Evolutionary conservation across 345 rosid species (phyloP).

Genomic region (Salix brachista): DNA sequence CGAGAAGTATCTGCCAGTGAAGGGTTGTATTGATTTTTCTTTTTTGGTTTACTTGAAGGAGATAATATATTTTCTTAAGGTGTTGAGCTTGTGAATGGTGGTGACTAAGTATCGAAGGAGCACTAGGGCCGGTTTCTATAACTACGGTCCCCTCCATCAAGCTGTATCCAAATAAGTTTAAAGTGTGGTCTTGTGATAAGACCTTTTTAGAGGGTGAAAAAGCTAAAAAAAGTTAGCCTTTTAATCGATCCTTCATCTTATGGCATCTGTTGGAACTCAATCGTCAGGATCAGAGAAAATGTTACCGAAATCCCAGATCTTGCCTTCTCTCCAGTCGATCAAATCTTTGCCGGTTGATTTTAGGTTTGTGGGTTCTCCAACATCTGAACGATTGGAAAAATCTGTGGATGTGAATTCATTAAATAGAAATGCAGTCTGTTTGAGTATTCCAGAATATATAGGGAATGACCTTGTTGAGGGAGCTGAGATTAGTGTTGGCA

Average conservation of each 20-base stretch:
- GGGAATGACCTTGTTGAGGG: slow-evolving; percentile 32
- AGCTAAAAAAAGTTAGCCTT: slow-evolving; percentile 38
- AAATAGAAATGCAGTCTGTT: slow-evolving; percentile 15
- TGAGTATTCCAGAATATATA: slow-evolving; percentile 38
- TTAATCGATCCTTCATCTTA: slow-evolving; percentile 28
- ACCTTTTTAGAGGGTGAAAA: slow-evolving; percentile 34
- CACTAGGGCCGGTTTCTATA: slow-evolving; percentile 43
- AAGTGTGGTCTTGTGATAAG: slow-evolving; percentile 52
- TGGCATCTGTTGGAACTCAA: slow-evolving; percentile 26
- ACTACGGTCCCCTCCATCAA: slow-evolving; percentile 65
- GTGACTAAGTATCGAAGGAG: slow-evolving; percentile 33
- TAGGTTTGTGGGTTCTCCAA: slow-evolving; percentile 48
- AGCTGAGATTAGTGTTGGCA: slow-evolving; percentile 30
- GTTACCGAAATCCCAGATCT: slow-evolving; percentile 44
- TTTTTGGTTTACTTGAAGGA: background rate
- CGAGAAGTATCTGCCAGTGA: background rate
- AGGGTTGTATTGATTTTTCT: background rate
- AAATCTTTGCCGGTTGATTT: slow-evolving; percentile 69
- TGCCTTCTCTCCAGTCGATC: slow-evolving; percentile 55
- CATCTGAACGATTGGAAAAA: slow-evolving; percentile 38
- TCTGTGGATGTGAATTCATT: slow-evolving; percentile 20
- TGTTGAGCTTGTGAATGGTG: slow-evolving; percentile 37
- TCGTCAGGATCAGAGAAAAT: slow-evolving; percentile 45
- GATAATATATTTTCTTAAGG: background rate
- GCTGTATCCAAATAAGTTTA: slow-evolving; percentile 36